Evolutionary conservation across 352 stramenopile genomes (phyloP).

Genomic region (Pythium rishiriense): DNA sequence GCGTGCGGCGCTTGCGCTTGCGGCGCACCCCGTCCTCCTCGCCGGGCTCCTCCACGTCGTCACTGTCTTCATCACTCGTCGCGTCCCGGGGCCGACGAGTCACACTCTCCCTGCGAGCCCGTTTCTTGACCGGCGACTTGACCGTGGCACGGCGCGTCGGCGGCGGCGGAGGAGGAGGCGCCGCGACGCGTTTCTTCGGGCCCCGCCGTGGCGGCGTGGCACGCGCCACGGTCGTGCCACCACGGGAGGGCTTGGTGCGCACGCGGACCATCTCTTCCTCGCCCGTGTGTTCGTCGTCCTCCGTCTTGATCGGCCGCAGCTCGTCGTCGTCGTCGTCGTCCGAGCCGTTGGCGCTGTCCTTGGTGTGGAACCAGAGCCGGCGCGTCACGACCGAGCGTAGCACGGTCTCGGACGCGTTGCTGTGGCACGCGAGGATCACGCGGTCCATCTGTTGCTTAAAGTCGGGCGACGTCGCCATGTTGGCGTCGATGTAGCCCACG

Average conservation of each 20-base stretch:
- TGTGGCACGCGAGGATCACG: conserved; percentile 69
- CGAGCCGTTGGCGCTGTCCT: conserved; percentile 11
- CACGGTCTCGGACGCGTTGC: conserved; percentile 48
- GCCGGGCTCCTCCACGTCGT: conserved; percentile 36
- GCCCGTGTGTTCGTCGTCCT: conserved; percentile 11
- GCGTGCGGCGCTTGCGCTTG: conserved; percentile 15
- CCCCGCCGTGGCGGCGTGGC: background rate
- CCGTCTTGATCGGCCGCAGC: conserved; percentile 2
- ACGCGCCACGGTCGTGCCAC: background rate
- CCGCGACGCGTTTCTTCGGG: conserved; percentile 17
- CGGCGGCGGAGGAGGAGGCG: conserved; percentile 5
- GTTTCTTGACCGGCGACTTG: conserved; percentile 20
- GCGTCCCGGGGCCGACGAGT: conserved; percentile 1
- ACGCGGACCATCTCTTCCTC: conserved; percentile 10
- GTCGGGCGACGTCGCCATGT: conserved; percentile 61
- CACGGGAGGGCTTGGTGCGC: conserved; percentile 2
- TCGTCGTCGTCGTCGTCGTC: conserved; percentile 1
- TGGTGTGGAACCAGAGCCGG: conserved; percentile 57
- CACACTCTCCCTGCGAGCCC: conserved; percentile 13
- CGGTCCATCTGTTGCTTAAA: conserved; percentile 71
- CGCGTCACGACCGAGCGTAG: conserved; percentile 60
- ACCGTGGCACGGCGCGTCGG: conserved; percentile 3
- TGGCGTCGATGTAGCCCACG: conserved; percentile 57
- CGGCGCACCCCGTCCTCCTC: conserved; percentile 24
- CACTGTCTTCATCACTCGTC: conserved; percentile 19